These are phyloP conservation scores for Fusarium papillatum DNA, from an alignment of 2,329 filamentous ascomycete genomes.

Conservation along the genomic window DNA sequence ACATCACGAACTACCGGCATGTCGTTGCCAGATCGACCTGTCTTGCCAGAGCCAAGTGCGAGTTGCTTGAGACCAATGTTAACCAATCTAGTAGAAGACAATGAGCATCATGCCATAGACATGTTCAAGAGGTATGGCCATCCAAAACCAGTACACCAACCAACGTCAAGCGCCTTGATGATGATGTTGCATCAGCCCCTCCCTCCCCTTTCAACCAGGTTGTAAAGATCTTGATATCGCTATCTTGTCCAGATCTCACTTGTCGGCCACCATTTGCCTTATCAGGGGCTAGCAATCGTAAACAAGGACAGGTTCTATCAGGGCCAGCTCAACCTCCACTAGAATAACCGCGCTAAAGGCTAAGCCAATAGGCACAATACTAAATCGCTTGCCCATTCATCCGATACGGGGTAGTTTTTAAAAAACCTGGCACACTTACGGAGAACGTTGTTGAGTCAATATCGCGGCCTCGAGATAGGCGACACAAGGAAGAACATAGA, in stretches of 20 bases:
- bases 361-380: neutral
- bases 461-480: neutral
- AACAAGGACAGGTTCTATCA: neutral
- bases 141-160: neutral
- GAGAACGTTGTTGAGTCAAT: neutral
- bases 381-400: neutral
- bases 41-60: neutral
- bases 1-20: slow-evolving; percentile 29
- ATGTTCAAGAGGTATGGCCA: neutral
- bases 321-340: neutral
- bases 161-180: neutral
- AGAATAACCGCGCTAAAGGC: neutral
- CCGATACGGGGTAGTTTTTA: neutral
- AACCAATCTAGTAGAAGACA: neutral
- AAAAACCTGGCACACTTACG: neutral
- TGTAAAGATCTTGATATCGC: neutral
- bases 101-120: neutral
- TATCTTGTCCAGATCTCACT: slow-evolving; percentile 6
- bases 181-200: slow-evolving; percentile 4
- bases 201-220: neutral
- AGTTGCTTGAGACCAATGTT: neutral
- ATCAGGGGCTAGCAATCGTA: neutral
- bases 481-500: neutral
- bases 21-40: slow-evolving; percentile 2
- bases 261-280: neutral